Evolutionary conservation across 2,329 filamentous ascomycete genomes (phyloP).

Genomic region (Nothophaeocryptopus gaeumannii): DNA sequence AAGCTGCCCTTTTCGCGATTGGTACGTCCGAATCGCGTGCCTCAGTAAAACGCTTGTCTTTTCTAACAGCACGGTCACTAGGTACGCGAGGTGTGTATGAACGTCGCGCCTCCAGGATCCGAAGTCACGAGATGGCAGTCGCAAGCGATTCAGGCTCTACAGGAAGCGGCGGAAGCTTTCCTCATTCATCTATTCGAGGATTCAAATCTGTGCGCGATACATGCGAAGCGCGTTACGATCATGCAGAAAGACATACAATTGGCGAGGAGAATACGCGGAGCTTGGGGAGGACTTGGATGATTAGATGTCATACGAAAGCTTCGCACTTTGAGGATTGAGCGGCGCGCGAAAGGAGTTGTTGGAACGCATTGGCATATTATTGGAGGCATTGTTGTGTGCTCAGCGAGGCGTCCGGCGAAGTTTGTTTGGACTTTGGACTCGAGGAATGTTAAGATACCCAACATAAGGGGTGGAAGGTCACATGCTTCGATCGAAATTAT

Average conservation of each 20-base stretch:
- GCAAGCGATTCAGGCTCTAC: slow-evolving; percentile 91
- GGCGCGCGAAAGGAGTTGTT: neutral
- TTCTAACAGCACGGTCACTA: slow-evolving; percentile 19
- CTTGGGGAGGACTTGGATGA: slow-evolving; percentile 40
- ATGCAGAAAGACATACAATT: slow-evolving; percentile 97
- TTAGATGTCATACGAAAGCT: neutral
- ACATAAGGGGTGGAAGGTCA: neutral
- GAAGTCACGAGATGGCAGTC: slow-evolving; percentile 92
- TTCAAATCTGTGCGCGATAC: slow-evolving; percentile 97
- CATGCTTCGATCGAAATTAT: too few species aligned
- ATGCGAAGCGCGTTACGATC: slow-evolving; percentile 99
- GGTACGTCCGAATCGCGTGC: slow-evolving; percentile 42
- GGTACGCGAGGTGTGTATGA: slow-evolving; percentile 89
- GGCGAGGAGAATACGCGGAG: slow-evolving; percentile 88
- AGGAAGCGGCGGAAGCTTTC: slow-evolving; percentile 98
- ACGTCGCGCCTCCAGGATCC: slow-evolving; percentile 71
- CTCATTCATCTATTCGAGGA: slow-evolving; percentile 98
- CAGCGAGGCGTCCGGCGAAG: slow-evolving; percentile 27
- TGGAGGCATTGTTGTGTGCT: slow-evolving; percentile 16
- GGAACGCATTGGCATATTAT: neutral
- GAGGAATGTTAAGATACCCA: slow-evolving; percentile 15
- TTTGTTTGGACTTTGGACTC: slow-evolving; percentile 8
- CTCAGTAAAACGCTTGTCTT: neutral
- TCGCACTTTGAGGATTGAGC: neutral
- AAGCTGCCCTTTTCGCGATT: slow-evolving; percentile 98